phyloP scores from a whole-genome alignment of 768 basidiomycete species.

The Termitomyces sp. region DNA sequence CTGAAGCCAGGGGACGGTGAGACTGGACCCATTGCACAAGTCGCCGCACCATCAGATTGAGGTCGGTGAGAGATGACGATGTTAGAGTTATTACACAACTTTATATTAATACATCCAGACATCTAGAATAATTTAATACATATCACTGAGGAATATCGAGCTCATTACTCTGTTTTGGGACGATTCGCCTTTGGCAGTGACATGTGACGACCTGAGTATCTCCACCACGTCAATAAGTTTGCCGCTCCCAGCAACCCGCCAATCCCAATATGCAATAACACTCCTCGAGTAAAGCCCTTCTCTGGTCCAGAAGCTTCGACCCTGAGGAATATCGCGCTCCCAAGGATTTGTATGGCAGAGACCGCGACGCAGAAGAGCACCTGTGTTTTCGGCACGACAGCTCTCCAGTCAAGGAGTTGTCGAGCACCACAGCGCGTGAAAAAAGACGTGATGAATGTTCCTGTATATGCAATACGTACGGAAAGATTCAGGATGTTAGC shows the following conservation, averaged over 20 bases:
- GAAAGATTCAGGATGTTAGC: slow-evolving; percentile 68
- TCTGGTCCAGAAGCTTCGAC: slow-evolving; percentile 16
- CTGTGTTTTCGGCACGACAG: slow-evolving; percentile 6
- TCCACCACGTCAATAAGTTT: slow-evolving; percentile 17
- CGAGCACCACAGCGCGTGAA: slow-evolving; percentile 19
- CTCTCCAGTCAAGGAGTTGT: slow-evolving; percentile 7
- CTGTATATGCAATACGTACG: slow-evolving; percentile 50
- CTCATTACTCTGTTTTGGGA: slow-evolving; percentile 11
- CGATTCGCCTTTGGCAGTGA: slow-evolving; percentile 2
- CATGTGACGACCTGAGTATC: slow-evolving; percentile 15
- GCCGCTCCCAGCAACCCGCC: slow-evolving; percentile 19
- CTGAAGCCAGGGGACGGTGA: background rate
- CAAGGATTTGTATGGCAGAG: slow-evolving; percentile 22
- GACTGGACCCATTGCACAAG: background rate
- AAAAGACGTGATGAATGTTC: slow-evolving; percentile 7
- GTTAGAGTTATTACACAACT: background rate
- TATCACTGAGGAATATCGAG: background rate
- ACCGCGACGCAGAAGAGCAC: slow-evolving; percentile 16
- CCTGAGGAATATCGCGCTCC: slow-evolving; percentile 18
- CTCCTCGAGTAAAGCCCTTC: slow-evolving; percentile 19
- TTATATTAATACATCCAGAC: background rate
- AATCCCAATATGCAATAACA: slow-evolving; percentile 27
- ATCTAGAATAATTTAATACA: background rate
- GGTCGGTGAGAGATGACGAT: background rate
- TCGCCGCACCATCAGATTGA: slow-evolving; percentile 3